Conservation (phyloP, 495 filamentous ascomycete species). For the Lepidopterella palustris region DNA sequence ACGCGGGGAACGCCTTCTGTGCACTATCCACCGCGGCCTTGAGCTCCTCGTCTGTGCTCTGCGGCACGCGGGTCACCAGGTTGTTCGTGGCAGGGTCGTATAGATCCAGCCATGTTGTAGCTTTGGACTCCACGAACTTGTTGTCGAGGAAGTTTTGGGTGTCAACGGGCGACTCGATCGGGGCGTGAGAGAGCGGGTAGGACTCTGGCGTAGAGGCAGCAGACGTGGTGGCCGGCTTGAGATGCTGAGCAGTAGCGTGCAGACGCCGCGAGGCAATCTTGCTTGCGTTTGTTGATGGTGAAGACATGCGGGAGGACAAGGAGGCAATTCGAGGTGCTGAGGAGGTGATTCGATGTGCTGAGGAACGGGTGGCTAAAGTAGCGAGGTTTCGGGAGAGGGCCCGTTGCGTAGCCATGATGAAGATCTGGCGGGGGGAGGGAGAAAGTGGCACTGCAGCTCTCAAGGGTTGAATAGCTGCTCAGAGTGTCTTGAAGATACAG, state of each 20-base stretch:
- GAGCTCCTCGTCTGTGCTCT: slow-evolving; percentile 87
- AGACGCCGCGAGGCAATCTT: slow-evolving; percentile 34
- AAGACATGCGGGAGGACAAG: slow-evolving; percentile 31
- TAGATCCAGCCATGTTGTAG: slow-evolving; percentile 82
- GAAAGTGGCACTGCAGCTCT: background rate
- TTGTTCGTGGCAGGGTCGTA: slow-evolving; percentile 97
- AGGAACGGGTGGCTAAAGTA: slow-evolving; percentile 22
- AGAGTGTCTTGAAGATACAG: background rate
- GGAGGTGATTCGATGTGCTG: too few relatives aligned
- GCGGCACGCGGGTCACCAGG: slow-evolving; percentile 93
- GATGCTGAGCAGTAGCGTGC: slow-evolving; percentile 36
- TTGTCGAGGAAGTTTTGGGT: slow-evolving; percentile 93
- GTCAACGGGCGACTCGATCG: slow-evolving; percentile 64
- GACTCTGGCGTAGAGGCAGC: slow-evolving; percentile 55
- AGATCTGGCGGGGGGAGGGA: background rate
- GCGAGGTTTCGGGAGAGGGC: slow-evolving; percentile 20
- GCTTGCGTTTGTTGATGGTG: slow-evolving; percentile 19
- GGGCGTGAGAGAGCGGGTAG: slow-evolving; percentile 79
- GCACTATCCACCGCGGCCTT: slow-evolving; percentile 81
- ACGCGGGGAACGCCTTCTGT: slow-evolving; percentile 80
- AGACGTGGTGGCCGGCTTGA: slow-evolving; percentile 44
- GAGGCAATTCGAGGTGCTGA: slow-evolving; percentile 23
- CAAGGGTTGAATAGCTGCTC: slow-evolving; percentile 3
- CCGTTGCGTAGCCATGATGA: slow-evolving; percentile 25
- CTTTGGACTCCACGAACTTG: slow-evolving; percentile 67